Evolutionary conservation across 2,329 filamentous ascomycete species (phyloP), one percentile per base, ranked within the genome.

Genomic region (Chrysoporthe cubensis): DNA sequence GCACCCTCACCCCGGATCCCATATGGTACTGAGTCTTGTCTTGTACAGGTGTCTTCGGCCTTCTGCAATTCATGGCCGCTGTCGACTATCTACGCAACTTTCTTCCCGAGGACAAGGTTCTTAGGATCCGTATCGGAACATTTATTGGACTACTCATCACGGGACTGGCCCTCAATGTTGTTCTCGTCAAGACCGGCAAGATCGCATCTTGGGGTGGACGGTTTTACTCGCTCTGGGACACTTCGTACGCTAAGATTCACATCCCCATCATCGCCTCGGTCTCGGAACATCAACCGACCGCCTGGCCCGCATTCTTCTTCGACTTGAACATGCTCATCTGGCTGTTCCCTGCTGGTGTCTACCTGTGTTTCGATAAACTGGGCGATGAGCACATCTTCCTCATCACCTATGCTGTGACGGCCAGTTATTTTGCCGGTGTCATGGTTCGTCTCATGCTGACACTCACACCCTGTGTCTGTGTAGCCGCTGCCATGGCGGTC

Each of bases 241-340:
- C 96, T 6, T 91, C 93, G 74, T 99, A 99, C 78, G 96, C 96
- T 75, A 99, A 99, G 86, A 96, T 98, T 71, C 96, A 99, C 77
- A 99, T 99, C 77, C 96, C 96, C 70, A 99, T 99, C 77, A 99
- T 99, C 78, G 96, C 96, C 3, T 99, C 96, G n/a, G 96, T 99
- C 59, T 99, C 96, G 1, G 96, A 99, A 82, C 96, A 99, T 83
- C 96, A 99, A 82, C 96, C 96, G 65, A 99, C 96, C 48, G 96
- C 96, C 56, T 99, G 96, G 96, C 96, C 96, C 2, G 93, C 96
- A 18, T 99, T 97, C 86, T 99, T 99, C 85, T 99, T 99, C 80
- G 96, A 99, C 76, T 86, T 99, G 74, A 97, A 97, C 84, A 90
- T 99, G 84, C 87, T 99, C 75, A 97, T 99, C 81, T 99, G 96